Evolutionary conservation across 768 basidiomycete species (phyloP), one percentile per base, ranked within the genome.

Genomic region (Paxillus ammoniavirescens): DNA sequence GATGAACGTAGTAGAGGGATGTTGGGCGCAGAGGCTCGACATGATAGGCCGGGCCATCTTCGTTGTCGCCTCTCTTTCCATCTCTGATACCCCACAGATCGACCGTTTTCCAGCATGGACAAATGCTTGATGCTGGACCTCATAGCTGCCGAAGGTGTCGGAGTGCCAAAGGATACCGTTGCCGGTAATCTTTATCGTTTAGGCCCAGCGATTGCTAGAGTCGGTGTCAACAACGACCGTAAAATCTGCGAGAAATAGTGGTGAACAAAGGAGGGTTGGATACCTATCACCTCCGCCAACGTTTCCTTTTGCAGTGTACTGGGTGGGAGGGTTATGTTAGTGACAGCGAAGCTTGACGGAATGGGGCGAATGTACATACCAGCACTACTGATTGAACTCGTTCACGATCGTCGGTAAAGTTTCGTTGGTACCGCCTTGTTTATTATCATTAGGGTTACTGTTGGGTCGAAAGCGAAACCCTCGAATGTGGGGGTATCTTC

Each of bases 1-100:
- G 55, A 80, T 63, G n/a, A 77, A 70, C 30, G 71, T 74, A 5
- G 76, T 54, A 10, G 58, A 49, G 1, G 72, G 61, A 47, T 73
- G 61, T 53, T 74, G 71, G 0, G 57, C 58, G 51, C 74, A 78
- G 30, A 79, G 62, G 58, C 75, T 79, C 13, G 65, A 60, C 43
- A 80, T 65, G 26, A 76, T 66, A 0, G 78, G 70, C 6, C 46
- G 66, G 2, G 52, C 23, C 0, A 56, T 54, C 1, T 31, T 9
- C 35, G 55, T 58, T 26, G 61, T 64, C 0, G 47, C 36, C n/a
- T 49, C 56, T 38, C 60, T 63, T 46, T 59, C 54, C 12, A 68
- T 56, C 4, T 37, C 49, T 17, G 64, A 69, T 17, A 69, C 58
- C 1, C 56, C 62, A 53, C 31, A 58, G 56, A 1, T 66, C 38